Base-by-base conservation (phyloP, 495 filamentous ascomycete genomes). In the Aspergillus funiculosus region DNA sequence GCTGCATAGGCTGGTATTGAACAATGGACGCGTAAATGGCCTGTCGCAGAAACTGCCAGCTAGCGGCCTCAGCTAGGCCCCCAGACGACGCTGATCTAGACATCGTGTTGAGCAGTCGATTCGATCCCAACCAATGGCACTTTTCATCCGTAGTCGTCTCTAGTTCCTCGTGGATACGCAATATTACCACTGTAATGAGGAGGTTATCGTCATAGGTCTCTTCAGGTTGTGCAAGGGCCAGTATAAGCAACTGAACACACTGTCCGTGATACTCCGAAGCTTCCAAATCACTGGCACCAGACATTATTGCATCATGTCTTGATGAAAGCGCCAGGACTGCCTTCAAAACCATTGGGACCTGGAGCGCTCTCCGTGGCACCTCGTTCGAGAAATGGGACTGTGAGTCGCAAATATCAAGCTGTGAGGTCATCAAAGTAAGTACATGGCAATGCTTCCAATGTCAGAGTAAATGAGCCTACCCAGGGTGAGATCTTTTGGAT, bases 11-110 rank as follows among this genome's bases (percentile, higher is more conserved):
- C 24, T 67, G 60, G 31, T 60, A 48, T 43, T 67, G 63, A 5
- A 69, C 66, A 1, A 67, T 41, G 1, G 61, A 69, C 5, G 66
- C 56, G 15, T 67, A 69, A n/a, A 70, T 66, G 7, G 64, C 66
- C 48, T 70, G 66, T 14, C 66, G 59, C 30, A 70, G 48, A 14
- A 64, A 68, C 20, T 66, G 64, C 66, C 66, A 70, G 35, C 62
- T 67, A 8, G 61, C 56, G n/a, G 66, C 66, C 42, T 70, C 66
- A n/a, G 59, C 63, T 1, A 70, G 39, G 2, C 66, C 66, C 0
- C 64, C 61, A 6, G 64, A 68, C 0, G 59, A 65, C 5, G 63
- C 66, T 5, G 62, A 65, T 19, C 52, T 55, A 7, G 63, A 58
- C 57, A 66, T 61, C 3, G 59, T 52, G 15, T 70, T 70, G 18